These are phyloP conservation scores for Plantago coronopus DNA, from an alignment of 305 asterid species.

Conservation along the genomic window DNA sequence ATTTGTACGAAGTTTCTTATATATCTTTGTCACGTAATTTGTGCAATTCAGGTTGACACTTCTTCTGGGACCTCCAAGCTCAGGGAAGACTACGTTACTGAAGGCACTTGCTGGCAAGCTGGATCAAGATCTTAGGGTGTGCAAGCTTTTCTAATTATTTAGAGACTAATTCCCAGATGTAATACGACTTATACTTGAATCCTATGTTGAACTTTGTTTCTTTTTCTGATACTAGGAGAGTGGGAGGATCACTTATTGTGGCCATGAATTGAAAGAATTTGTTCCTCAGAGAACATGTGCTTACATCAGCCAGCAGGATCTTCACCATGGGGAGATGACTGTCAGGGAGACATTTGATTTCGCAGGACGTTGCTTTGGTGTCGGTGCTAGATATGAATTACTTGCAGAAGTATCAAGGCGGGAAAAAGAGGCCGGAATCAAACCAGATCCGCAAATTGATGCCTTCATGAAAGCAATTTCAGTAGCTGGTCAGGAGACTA, in stretches of 20 bases:
- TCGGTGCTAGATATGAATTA: constrained; percentile 90
- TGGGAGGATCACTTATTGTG: constrained; percentile 83
- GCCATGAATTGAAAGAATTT: constrained; percentile 76
- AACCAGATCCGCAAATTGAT: constrained; percentile 89
- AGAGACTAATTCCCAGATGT: background rate
- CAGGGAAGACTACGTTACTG: constrained; percentile 81
- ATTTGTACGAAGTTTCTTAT: background rate
- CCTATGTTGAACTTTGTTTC: background rate
- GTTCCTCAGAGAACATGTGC: constrained; percentile 92
- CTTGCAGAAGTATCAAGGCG: constrained; percentile 74
- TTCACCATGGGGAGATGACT: constrained; percentile 97
- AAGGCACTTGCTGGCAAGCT: constrained; percentile 80
- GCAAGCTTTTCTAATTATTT: constrained; percentile 22
- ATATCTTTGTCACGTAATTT: constrained; percentile 4
- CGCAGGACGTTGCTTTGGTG: constrained; percentile 90
- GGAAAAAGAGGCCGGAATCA: constrained; percentile 80
- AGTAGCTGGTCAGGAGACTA: constrained; percentile 83
- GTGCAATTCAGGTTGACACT: constrained; percentile 62
- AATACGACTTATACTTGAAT: background rate
- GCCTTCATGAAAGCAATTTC: constrained; percentile 95
- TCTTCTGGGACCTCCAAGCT: constrained; percentile 94
- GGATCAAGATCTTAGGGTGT: constrained; percentile 70
- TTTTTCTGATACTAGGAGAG: constrained; percentile 36
- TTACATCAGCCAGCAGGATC: constrained; percentile 88
- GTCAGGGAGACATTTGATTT: constrained; percentile 84